A percentile compares a stretch with the other conserved stretches of the same genome.
phyloP scores from a whole-genome alignment of 73 alveolate genomes.

The Tetrahymena elliotti region DNA sequence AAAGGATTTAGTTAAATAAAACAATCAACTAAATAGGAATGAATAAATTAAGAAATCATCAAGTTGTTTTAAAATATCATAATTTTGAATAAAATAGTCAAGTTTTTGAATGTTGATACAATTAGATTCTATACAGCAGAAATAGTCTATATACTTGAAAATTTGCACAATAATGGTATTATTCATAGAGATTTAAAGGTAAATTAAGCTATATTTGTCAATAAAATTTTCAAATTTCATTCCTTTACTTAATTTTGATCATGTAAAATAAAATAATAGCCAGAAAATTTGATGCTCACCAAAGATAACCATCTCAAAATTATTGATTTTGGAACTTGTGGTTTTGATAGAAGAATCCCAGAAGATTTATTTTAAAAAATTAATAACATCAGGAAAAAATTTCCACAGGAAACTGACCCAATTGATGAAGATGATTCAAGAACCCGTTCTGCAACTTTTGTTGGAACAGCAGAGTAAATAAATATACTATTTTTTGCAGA shows the following conservation, averaged over 20 bases:
- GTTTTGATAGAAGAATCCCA: slow-evolving; percentile 6
- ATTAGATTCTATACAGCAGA: slow-evolving; percentile 49
- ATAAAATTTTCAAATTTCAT: too few species aligned
- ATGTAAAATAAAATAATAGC: background rate
- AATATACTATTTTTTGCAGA: background rate
- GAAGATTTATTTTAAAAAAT: slow-evolving; percentile 5
- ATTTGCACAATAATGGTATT: slow-evolving; percentile 52
- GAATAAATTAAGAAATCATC: too few species aligned
- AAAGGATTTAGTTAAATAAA: too few species aligned
- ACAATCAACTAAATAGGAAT: background rate
- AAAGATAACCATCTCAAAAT: slow-evolving; percentile 27
- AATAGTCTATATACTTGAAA: slow-evolving; percentile 48
- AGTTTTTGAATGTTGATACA: slow-evolving; percentile 19
- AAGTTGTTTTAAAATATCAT: too few species aligned
- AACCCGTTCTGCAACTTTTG: slow-evolving; percentile 9
- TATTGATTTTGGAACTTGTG: slow-evolving; percentile 38
- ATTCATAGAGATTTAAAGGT: slow-evolving; percentile 61
- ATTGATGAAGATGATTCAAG: background rate
- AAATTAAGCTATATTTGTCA: background rate
- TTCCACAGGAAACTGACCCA: background rate
- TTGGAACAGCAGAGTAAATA: slow-evolving; percentile 28
- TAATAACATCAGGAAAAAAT: background rate
- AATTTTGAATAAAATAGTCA: too few species aligned
- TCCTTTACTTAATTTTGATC: too few species aligned
- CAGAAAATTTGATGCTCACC: slow-evolving; percentile 34